These are phyloP conservation scores for Ambrosiella xylebori DNA, from an alignment of 2,329 filamentous ascomycete genomes.

Conservation along the genomic window DNA sequence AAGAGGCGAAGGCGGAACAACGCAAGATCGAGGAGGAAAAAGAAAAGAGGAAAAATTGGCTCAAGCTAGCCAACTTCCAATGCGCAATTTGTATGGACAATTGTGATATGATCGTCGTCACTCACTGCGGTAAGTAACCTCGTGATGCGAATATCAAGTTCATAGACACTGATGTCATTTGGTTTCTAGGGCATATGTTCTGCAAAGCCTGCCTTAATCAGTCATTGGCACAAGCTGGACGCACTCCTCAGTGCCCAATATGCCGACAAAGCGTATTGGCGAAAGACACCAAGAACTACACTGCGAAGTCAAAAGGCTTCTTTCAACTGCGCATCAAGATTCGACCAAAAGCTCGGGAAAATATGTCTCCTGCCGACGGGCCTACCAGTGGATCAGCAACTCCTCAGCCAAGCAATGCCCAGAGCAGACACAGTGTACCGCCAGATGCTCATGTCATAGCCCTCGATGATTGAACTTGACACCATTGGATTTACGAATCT, in stretches of 20 bases:
- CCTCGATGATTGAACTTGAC: too few species aligned
- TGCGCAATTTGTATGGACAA: conserved; percentile 54
- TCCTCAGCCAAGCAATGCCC: too few species aligned
- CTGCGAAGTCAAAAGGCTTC: conserved; percentile 31
- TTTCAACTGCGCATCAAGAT: conserved; percentile 46
- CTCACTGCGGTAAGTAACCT: conserved; percentile 43
- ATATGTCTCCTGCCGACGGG: too few species aligned
- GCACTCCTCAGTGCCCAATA: conserved; percentile 46
- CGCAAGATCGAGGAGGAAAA: conserved; percentile 20
- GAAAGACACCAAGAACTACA: conserved; percentile 26
- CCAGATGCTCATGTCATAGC: too few species aligned
- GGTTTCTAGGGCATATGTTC: conserved; percentile 37
- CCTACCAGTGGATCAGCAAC: too few species aligned
- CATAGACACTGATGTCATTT: neutral
- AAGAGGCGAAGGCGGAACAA: neutral
- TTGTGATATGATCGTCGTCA: conserved; percentile 39
- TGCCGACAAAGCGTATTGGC: conserved; percentile 41
- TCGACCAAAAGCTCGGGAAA: conserved; percentile 35
- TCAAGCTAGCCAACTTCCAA: conserved; percentile 40
- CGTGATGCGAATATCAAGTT: neutral
- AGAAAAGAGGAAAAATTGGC: conserved; percentile 25
- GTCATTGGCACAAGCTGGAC: conserved; percentile 35
- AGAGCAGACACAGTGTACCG: too few species aligned
- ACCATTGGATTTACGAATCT: too few species aligned
- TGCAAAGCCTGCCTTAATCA: conserved; percentile 38